phyloP scores from a whole-genome alignment of 2,329 filamentous ascomycete species.

The Setomelanomma holmii region DNA sequence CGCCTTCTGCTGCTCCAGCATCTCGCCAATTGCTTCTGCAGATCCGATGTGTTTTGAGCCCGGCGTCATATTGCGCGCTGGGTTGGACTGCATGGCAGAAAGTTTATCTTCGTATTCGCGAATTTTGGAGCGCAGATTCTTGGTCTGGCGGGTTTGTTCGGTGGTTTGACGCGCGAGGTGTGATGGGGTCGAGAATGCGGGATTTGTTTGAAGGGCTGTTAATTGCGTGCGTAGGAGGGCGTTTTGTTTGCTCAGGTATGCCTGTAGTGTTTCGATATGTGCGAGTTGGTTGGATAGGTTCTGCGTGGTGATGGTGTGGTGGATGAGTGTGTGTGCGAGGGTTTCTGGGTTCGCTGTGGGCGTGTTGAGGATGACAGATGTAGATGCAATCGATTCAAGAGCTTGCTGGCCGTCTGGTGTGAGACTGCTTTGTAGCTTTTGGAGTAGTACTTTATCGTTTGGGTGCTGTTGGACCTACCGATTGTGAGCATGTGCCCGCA shows the following conservation, averaged over 20 bases:
- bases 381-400: constrained; percentile 47
- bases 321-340: constrained; percentile 46
- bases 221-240: constrained; percentile 39
- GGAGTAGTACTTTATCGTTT: constrained; percentile 33
- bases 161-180: constrained; percentile 73
- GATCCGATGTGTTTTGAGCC: constrained; percentile 46
- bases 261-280: constrained; percentile 43
- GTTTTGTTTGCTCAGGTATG: constrained; percentile 44
- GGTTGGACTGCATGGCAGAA: constrained; percentile 46
- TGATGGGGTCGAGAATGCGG: constrained; percentile 56
- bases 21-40: constrained; percentile 62
- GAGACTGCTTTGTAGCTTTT: constrained; percentile 31
- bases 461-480: constrained; percentile 27
- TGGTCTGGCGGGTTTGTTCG: constrained; percentile 74
- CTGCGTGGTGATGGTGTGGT: constrained; percentile 39
- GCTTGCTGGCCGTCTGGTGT: constrained; percentile 37
- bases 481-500: constrained; percentile 15
- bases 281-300: constrained; percentile 40
- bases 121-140: constrained; percentile 69
- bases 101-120: constrained; percentile 64
- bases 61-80: constrained; percentile 28
- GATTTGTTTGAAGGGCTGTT: constrained; percentile 34
- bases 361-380: constrained; percentile 46
- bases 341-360: constrained; percentile 33
- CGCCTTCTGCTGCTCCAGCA: constrained; percentile 67